A percentile compares a stretch with the other conserved stretches of the same genome.
phyloP scores from a whole-genome alignment of 495 filamentous ascomycete genomes.

The Friedmanniomyces endolithicus region DNA sequence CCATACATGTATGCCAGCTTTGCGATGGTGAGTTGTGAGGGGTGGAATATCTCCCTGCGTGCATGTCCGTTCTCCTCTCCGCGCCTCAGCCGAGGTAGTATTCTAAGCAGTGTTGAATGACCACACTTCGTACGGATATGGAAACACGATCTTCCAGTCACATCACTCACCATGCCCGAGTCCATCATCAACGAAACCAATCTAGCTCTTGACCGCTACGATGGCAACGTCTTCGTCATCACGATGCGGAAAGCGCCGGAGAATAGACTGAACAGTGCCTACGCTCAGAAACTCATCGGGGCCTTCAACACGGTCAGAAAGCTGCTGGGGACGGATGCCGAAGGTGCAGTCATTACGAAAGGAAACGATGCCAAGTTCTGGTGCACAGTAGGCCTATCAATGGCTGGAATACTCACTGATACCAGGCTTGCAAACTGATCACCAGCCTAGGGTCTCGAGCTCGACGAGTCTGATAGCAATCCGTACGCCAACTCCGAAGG shows the following conservation, averaged over 20 bases:
- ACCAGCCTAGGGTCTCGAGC: constrained; percentile 31
- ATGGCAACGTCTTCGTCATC: constrained; percentile 36
- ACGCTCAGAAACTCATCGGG: constrained; percentile 38
- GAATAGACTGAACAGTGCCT: constrained; percentile 36
- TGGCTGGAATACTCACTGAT: background rate
- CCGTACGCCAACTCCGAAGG: constrained; percentile 40
- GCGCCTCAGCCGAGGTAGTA: background rate
- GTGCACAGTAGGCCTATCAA: constrained; percentile 29
- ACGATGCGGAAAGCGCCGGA: constrained; percentile 40
- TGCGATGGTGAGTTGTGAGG: too few relatives aligned
- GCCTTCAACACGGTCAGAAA: constrained; percentile 30
- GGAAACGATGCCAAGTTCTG: constrained; percentile 41
- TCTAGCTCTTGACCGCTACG: constrained; percentile 24
- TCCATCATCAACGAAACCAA: constrained; percentile 21
- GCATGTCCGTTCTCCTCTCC: background rate
- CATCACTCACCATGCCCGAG: constrained; percentile 12
- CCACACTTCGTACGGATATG: background rate
- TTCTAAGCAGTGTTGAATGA: background rate
- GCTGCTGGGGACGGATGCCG: constrained; percentile 28
- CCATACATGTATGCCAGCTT: too few relatives aligned
- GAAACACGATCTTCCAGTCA: background rate
- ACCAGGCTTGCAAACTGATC: background rate
- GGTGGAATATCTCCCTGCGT: too few relatives aligned
- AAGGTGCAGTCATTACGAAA: constrained; percentile 37
- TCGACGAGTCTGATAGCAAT: constrained; percentile 37